These are phyloP conservation scores for Tolypocladium pustulatum DNA, from an alignment of 2,329 filamentous ascomycete species.

Conservation along the genomic window DNA sequence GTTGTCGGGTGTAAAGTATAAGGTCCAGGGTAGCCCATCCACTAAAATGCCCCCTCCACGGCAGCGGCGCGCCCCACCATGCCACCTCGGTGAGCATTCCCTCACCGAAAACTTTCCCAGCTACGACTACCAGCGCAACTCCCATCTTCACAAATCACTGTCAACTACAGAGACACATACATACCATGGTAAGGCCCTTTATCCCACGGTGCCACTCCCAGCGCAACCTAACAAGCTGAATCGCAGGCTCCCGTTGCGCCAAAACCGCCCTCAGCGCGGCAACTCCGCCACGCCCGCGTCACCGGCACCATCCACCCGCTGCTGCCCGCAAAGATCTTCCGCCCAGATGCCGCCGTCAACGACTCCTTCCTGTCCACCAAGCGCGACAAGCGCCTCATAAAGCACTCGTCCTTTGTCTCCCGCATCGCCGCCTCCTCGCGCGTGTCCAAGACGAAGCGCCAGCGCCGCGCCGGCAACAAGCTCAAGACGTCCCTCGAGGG, in stretches of 20 bases:
- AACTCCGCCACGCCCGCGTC: slow-evolving; percentile 42
- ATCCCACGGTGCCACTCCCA: too few relatives aligned
- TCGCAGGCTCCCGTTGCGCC: slow-evolving; percentile 19
- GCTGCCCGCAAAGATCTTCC: slow-evolving; percentile 41
- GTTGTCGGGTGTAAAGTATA: neutral
- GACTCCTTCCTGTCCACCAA: slow-evolving; percentile 62
- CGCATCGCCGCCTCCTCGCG: slow-evolving; percentile 54
- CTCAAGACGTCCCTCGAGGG: slow-evolving; percentile 64
- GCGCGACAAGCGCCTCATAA: slow-evolving; percentile 72
- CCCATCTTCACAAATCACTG: neutral
- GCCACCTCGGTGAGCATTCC: slow-evolving; percentile 3
- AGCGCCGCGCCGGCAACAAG: slow-evolving; percentile 60
- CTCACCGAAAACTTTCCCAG: slow-evolving; percentile 5
- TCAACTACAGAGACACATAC: neutral
- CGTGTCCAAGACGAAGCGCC: slow-evolving; percentile 14
- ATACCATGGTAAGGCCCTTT: neutral
- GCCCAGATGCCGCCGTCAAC: slow-evolving; percentile 36
- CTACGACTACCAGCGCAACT: neutral
- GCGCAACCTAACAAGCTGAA: neutral
- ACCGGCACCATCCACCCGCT: slow-evolving; percentile 37
- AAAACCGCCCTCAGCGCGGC: slow-evolving; percentile 42
- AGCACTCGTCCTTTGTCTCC: slow-evolving; percentile 69
- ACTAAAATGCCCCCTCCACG: neutral
- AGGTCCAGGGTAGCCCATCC: neutral
- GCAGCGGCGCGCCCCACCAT: neutral